Conservation (phyloP, 257 asterid species). For the Thymus mandschuricus region DNA sequence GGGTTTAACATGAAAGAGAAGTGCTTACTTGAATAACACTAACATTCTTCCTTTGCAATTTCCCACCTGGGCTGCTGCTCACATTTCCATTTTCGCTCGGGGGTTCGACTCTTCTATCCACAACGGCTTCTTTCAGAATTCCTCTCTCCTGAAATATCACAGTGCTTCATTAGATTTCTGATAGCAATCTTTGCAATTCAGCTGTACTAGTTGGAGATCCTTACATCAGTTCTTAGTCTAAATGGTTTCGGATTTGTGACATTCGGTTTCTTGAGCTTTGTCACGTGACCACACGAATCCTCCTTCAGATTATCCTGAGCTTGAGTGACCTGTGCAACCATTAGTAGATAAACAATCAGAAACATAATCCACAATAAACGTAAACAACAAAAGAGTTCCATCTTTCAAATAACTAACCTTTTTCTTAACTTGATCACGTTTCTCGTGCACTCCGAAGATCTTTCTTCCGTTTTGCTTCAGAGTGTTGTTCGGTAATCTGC, state of each 20-base stretch:
- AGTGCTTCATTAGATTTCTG: slow-evolving; percentile 24
- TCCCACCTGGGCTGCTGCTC: slow-evolving; percentile 35
- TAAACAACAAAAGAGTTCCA: slow-evolving; percentile 13
- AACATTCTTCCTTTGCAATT: slow-evolving; percentile 43
- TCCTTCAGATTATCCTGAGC: slow-evolving; percentile 44
- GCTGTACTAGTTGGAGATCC: slow-evolving; percentile 26
- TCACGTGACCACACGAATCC: slow-evolving; percentile 38
- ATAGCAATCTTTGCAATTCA: slow-evolving; percentile 1
- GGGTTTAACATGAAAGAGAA: background rate
- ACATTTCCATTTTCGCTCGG: slow-evolving; percentile 39
- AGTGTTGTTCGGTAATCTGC: slow-evolving; percentile 51
- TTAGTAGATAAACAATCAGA: slow-evolving; percentile 10
- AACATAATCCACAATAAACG: slow-evolving; percentile 6
- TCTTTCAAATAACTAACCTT: slow-evolving; percentile 45
- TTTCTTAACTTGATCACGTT: slow-evolving; percentile 37
- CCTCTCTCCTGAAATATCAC: slow-evolving; percentile 76
- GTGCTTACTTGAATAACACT: slow-evolving; percentile 49
- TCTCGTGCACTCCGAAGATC: slow-evolving; percentile 50
- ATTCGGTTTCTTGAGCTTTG: slow-evolving; percentile 74
- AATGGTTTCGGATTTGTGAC: slow-evolving; percentile 92
- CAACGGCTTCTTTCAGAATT: slow-evolving; percentile 77
- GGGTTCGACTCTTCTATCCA: slow-evolving; percentile 52
- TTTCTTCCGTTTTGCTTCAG: slow-evolving; percentile 45
- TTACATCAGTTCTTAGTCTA: slow-evolving; percentile 95
- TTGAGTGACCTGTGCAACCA: slow-evolving; percentile 44